Conservation (phyloP, 257 asterid genomes). For the Solanum paucissectum region DNA sequence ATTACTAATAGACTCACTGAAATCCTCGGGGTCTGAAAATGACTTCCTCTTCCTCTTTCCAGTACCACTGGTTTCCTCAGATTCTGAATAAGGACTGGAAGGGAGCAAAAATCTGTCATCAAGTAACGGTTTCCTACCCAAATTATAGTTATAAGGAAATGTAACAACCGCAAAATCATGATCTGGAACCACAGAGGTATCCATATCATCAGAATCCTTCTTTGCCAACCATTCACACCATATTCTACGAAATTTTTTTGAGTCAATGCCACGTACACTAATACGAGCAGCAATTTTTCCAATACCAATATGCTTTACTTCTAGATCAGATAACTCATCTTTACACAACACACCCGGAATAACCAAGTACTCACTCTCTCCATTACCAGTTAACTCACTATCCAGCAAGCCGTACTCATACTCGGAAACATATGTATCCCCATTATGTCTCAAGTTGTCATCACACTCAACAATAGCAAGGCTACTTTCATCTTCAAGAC, state of each 20-base stretch:
- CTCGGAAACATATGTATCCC: slow-evolving; percentile 1
- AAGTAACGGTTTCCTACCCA: slow-evolving; percentile 60
- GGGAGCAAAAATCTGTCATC: slow-evolving; percentile 58
- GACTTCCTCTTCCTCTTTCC: slow-evolving; percentile 57
- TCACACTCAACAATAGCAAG: slow-evolving; percentile 51
- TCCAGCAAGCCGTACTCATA: slow-evolving; percentile 8
- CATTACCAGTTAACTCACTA: slow-evolving; percentile 8
- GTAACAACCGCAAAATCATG: slow-evolving; percentile 76
- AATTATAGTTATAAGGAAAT: slow-evolving; percentile 55
- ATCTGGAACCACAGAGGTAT: slow-evolving; percentile 28
- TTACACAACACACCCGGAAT: slow-evolving; percentile 65
- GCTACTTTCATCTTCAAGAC: slow-evolving; percentile 10
- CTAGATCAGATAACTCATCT: slow-evolving; percentile 50
- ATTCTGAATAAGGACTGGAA: slow-evolving; percentile 45
- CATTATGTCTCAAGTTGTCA: slow-evolving; percentile 9
- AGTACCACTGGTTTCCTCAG: slow-evolving; percentile 29
- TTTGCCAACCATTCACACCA: slow-evolving; percentile 93
- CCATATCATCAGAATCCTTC: slow-evolving; percentile 13
- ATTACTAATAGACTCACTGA: slow-evolving; percentile 31
- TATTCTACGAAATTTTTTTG: slow-evolving; percentile 42
- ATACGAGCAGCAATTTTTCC: slow-evolving; percentile 60
- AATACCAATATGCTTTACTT: slow-evolving; percentile 46
- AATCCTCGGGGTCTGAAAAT: slow-evolving; percentile 76
- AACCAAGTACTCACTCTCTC: slow-evolving; percentile 19
- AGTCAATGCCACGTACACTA: slow-evolving; percentile 34